Conservation (phyloP, 2,329 filamentous ascomycete species). For the Pseudogymnoascus sp. region DNA sequence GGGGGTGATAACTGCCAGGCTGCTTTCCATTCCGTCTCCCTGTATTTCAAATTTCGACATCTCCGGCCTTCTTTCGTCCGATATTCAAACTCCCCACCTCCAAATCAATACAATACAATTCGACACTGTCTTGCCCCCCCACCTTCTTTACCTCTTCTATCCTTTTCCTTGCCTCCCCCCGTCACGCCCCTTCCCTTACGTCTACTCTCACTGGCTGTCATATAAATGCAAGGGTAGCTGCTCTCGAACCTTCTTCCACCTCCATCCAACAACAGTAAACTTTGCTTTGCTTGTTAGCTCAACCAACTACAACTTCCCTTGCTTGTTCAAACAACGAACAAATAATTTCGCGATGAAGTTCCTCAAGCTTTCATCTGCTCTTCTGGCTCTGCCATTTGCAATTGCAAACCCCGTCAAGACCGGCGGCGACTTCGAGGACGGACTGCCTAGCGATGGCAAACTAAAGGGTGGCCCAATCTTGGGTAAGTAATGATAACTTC, state of each 20-base stretch:
- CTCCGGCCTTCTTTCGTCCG: neutral
- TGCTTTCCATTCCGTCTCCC: neutral
- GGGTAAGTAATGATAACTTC: constrained; percentile 34
- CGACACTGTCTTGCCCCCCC: neutral
- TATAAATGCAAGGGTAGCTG: constrained; percentile 3
- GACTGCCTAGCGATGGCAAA: constrained; percentile 47
- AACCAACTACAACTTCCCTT: neutral
- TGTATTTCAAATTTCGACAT: constrained; percentile 1
- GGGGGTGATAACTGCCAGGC: neutral
- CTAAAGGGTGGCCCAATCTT: constrained; percentile 51
- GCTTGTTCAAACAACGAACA: neutral
- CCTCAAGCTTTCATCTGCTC: neutral
- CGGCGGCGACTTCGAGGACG: constrained; percentile 36
- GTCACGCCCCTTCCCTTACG: neutral
- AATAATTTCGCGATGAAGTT: neutral
- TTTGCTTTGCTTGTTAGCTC: constrained; percentile 2
- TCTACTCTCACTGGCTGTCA: neutral
- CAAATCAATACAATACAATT: neutral
- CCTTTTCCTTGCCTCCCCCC: neutral
- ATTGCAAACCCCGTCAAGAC: neutral
- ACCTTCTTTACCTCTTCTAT: neutral
- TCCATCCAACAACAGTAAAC: neutral
- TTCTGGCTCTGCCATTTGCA: neutral
- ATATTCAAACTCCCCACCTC: neutral
- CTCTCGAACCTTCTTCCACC: constrained; percentile 1